Evolutionary conservation across 495 filamentous ascomycete species (phyloP), one percentile per base, ranked within the genome.

Genomic region (Beverwykella pulmonaria): DNA sequence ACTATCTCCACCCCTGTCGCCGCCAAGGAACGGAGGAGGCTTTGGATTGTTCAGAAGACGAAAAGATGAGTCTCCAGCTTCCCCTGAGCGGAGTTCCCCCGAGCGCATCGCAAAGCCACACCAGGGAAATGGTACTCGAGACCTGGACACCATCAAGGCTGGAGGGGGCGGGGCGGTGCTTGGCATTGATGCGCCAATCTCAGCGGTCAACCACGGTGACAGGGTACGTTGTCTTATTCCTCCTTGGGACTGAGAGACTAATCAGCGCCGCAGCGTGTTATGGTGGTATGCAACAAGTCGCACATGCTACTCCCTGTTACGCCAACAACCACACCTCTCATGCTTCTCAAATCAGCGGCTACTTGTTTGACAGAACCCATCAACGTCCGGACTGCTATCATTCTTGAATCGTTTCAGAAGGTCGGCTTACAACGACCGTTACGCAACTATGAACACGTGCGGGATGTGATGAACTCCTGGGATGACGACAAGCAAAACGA

Each of bases 401-500:
- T 97, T 1, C 75, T 93, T 34, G 94, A 98, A 75, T 85, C 82
- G 0, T 97, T 90, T 72, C 75, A 78, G 20, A 81, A 85, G 39
- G 77, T 93, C 0, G 92, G 92, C n/a, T 80, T 98, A 2, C 90
- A 95, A 72, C 86, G 94, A 49, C 87, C 90, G 3, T 75, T 98
- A 25, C 90, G 94, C 14, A 87, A 84, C 8, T 97, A 97, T 74
- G 94, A 98, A 78, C 86, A 84, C 64, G 82, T 98, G 26, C 85
- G 92, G 36, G 92, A 97, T 75, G 84, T 96, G 26, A 82, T 97
- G 83, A 95, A 93, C 74, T 94, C 92, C 2, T 98, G 94, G 94
- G 87, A 93, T 34, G 77, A 81, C 17, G 92, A 96, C 73, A 79
- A 80, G 0, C 84, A 90, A 66, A 93, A 94, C 72, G 75, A 79